phyloP scores from a whole-genome alignment of 768 basidiomycete species.

The Porpolomopsis calyptriformis region DNA sequence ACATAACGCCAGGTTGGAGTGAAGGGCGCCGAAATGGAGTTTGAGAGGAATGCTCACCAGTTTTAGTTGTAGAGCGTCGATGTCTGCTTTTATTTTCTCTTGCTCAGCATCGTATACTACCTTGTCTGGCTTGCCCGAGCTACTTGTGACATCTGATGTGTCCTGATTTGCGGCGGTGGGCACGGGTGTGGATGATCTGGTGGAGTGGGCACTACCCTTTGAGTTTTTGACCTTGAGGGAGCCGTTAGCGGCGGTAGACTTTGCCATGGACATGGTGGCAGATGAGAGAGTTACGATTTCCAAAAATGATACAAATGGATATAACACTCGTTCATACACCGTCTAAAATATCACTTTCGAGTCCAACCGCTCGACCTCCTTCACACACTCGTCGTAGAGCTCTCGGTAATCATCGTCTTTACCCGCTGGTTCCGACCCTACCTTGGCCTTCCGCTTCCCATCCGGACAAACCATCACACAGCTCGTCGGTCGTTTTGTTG shows the following conservation, averaged over 20 bases:
- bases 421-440: constrained; percentile 47
- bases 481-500: constrained; percentile 96
- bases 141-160: constrained; percentile 27
- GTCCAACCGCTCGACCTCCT: constrained; percentile 78
- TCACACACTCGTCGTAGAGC: constrained; percentile 74
- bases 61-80: constrained; percentile 71
- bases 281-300: constrained; percentile 11
- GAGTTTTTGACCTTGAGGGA: constrained; percentile 32
- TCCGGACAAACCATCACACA: constrained; percentile 92
- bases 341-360: constrained; percentile 53
- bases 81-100: constrained; percentile 69
- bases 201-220: constrained; percentile 31
- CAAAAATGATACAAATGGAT: background rate
- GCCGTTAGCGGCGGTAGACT: constrained; percentile 32
- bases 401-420: constrained; percentile 81
- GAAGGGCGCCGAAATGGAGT: constrained; percentile 5
- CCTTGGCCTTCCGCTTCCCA: constrained; percentile 61
- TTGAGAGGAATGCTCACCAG: constrained; percentile 43
- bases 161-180: constrained; percentile 28
- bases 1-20: constrained; percentile 2
- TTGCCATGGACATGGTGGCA: constrained; percentile 42
- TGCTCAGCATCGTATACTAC: constrained; percentile 77
- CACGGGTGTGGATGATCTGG: constrained; percentile 39
- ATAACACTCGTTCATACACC: background rate
- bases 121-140: constrained; percentile 72